Conservation (phyloP, 768 basidiomycete genomes). For the Trametes cingulata region DNA sequence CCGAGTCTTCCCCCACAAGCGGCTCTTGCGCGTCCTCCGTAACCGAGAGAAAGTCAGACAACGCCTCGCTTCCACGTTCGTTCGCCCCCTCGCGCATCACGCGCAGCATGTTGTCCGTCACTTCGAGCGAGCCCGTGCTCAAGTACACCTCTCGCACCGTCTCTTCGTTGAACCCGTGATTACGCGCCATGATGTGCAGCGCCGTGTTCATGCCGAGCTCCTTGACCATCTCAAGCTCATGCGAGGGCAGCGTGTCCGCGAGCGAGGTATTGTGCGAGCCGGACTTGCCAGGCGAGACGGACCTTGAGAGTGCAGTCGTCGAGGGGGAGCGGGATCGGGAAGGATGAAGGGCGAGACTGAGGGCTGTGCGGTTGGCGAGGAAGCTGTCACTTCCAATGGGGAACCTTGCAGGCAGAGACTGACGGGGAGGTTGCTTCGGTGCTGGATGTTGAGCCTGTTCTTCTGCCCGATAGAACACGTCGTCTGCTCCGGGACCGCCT, state of each 20-base stretch:
- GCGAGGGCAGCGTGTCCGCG: constrained; percentile 11
- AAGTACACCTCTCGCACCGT: constrained; percentile 44
- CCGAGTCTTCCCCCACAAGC: neutral
- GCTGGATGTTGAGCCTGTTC: neutral
- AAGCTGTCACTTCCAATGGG: neutral
- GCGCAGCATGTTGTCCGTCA: constrained; percentile 41
- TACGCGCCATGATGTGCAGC: constrained; percentile 43
- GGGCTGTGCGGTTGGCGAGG: neutral
- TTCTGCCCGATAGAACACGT: neutral
- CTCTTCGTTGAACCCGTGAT: constrained; percentile 44
- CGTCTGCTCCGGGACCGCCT: neutral
- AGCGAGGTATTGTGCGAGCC: neutral
- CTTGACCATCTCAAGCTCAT: constrained; percentile 24
- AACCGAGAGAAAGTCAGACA: neutral
- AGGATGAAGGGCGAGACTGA: constrained; percentile 6
- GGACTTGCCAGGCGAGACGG: constrained; percentile 1
- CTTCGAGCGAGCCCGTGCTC: constrained; percentile 35
- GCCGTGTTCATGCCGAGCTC: constrained; percentile 34
- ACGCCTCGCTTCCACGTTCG: constrained; percentile 11
- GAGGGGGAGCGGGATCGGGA: neutral
- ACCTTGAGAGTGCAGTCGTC: neutral
- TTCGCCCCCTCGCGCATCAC: constrained; percentile 42
- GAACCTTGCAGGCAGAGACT: constrained; percentile 1
- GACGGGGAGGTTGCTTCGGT: neutral
- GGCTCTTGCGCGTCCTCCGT: neutral